Evolutionary conservation across 345 rosid species (phyloP).

Genomic region (Luvunga scandens): DNA sequence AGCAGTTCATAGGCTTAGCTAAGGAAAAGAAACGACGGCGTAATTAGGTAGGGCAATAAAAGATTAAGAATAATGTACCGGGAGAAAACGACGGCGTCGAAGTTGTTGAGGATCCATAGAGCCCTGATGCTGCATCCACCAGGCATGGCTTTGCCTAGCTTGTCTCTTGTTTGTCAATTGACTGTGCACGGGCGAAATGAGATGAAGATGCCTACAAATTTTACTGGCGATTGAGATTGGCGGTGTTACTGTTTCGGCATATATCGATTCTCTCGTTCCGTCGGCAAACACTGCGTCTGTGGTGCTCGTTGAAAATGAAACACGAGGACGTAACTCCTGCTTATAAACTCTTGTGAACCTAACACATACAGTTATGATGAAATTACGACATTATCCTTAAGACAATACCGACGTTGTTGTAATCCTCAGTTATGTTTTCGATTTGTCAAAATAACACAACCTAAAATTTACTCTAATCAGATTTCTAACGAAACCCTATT

Average conservation of each 20-base stretch:
- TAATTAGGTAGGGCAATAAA: not conserved
- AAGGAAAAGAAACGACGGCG: not conserved
- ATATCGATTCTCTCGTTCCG: not conserved
- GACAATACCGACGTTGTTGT: too few species aligned
- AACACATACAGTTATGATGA: not conserved
- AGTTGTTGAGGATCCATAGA: constrained; percentile 80
- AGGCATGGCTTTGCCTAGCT: constrained; percentile 43
- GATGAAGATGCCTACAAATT: not conserved
- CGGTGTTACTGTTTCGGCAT: not conserved
- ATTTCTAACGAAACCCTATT: too few species aligned
- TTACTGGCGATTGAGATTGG: too few species aligned
- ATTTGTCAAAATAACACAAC: too few species aligned
- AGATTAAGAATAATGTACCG: constrained; percentile 35
- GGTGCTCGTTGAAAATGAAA: not conserved
- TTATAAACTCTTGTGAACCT: not conserved
- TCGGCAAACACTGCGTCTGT: not conserved
- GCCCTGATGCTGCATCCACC: constrained; percentile 80
- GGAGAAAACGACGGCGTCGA: constrained; percentile 77
- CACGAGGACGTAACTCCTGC: not conserved
- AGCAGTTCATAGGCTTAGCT: not conserved
- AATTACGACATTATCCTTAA: not conserved
- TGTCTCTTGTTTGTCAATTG: not conserved
- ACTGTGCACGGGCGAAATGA: not conserved
- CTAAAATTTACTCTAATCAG: too few species aligned
- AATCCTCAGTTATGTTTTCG: too few species aligned